These are phyloP conservation scores for Purshia tridentata DNA, from an alignment of 306 rosid genomes.

Conservation along the genomic window DNA sequence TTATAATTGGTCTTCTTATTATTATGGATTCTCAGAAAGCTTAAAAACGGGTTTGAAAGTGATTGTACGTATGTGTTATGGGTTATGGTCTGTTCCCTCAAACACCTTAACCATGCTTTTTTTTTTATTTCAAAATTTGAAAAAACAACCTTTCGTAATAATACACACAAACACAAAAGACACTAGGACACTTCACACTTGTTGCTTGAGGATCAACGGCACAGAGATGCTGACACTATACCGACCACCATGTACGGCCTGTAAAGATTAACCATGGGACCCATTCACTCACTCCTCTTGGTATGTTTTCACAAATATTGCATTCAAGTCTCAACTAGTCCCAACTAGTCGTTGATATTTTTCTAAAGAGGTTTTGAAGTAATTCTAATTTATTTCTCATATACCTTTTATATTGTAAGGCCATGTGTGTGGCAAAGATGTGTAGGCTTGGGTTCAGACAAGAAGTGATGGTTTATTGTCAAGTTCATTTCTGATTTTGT, in stretches of 20 bases:
- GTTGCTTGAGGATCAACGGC: conserved; percentile 16
- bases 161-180: neutral
- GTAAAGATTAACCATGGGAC: neutral
- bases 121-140: neutral
- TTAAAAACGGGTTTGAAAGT: conserved; percentile 1
- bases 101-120: conserved; percentile 4
- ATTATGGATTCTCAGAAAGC: neutral
- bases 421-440: conserved; percentile 15
- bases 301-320: too few relatives aligned
- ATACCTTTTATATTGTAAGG: neutral
- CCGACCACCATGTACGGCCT: conserved; percentile 7
- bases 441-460: conserved; percentile 24
- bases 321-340: too few relatives aligned
- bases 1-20: neutral
- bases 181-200: neutral
- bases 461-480: conserved; percentile 18
- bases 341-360: too few relatives aligned
- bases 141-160: neutral
- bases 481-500: conserved; percentile 2
- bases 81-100: conserved; percentile 6
- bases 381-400: too few relatives aligned
- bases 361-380: too few relatives aligned
- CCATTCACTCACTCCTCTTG: neutral
- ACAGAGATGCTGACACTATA: conserved; percentile 13
- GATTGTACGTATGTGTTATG: neutral